Percentiles rank a stretch among this genome's conserved stretches.
These are phyloP conservation scores for Microcera coccophila DNA, from an alignment of 2,329 filamentous ascomycete genomes.

Conservation along the genomic window DNA sequence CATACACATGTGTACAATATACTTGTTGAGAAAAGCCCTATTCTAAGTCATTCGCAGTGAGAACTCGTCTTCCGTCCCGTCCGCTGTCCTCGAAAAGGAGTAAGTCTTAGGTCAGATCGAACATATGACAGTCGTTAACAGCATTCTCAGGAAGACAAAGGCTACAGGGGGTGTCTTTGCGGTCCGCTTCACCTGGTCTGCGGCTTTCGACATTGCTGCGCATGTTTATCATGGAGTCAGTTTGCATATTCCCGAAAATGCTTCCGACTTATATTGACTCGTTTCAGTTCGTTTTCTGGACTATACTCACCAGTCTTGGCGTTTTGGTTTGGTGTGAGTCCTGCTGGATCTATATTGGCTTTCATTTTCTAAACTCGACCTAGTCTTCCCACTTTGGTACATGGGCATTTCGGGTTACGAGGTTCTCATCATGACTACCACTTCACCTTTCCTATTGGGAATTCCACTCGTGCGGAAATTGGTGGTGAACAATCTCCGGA, in stretches of 20 bases:
- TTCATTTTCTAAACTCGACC: conserved; percentile 13
- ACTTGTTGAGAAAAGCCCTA: conserved; percentile 23
- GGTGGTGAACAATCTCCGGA: conserved; percentile 63
- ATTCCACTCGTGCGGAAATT: conserved; percentile 65
- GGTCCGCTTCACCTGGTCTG: conserved; percentile 67
- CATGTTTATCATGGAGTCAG: conserved; percentile 89
- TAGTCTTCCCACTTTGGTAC: conserved; percentile 94
- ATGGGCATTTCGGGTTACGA: conserved; percentile 99
- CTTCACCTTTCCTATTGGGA: conserved; percentile 75
- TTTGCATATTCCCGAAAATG: conserved; percentile 10
- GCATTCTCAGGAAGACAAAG: conserved; percentile 63
- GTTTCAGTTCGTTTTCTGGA: conserved; percentile 86
- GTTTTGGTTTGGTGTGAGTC: conserved; percentile 88
- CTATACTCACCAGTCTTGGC: conserved; percentile 83
- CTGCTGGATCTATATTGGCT: neutral
- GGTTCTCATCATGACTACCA: conserved; percentile 76
- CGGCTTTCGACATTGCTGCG: conserved; percentile 74
- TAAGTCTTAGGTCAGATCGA: conserved; percentile 44
- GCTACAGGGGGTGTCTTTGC: conserved; percentile 67
- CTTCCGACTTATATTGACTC: conserved; percentile 18
- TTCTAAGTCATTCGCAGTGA: conserved; percentile 48
- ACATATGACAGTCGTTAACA: conserved; percentile 16
- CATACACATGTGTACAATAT: conserved; percentile 28
- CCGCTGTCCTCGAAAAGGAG: conserved; percentile 65
- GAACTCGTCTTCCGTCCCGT: conserved; percentile 43